A percentile compares a stretch with the other conserved stretches of the same genome.
phyloP scores from a whole-genome alignment of 768 basidiomycete species.

The Tubosaeta brunneosetosa region DNA sequence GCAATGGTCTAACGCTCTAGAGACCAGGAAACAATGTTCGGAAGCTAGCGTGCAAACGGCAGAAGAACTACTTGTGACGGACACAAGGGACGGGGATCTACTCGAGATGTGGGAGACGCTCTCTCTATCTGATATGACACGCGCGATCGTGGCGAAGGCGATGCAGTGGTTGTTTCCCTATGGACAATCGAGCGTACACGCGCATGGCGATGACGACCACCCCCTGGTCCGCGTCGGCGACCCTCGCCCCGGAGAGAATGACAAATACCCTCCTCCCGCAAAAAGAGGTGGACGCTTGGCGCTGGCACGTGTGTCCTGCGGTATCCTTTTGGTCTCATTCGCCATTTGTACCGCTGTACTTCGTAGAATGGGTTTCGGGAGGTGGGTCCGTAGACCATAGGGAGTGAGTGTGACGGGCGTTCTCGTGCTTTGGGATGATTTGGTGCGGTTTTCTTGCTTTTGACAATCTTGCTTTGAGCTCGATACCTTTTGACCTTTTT shows the following conservation, averaged over 20 bases:
- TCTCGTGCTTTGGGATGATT: background rate
- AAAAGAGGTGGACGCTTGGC: slow-evolving; percentile 5
- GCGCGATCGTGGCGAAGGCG: slow-evolving; percentile 13
- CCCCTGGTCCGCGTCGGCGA: background rate
- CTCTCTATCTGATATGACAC: slow-evolving; percentile 9
- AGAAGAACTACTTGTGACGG: background rate
- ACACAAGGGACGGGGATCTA: background rate
- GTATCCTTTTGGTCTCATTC: slow-evolving; percentile 25
- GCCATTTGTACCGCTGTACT: slow-evolving; percentile 25
- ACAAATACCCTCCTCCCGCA: background rate
- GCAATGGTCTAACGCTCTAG: background rate
- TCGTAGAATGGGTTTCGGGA: slow-evolving; percentile 22
- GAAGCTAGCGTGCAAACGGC: background rate
- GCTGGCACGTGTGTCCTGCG: slow-evolving; percentile 17
- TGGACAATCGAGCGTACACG: slow-evolving; percentile 1
- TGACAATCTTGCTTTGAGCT: background rate
- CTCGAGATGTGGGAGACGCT: slow-evolving; percentile 3
- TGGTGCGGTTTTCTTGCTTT: background rate
- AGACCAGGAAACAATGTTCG: background rate
- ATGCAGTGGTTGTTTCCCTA: slow-evolving; percentile 25
- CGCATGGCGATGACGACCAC: background rate
- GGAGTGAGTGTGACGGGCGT: slow-evolving; percentile 1
- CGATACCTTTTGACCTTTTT: background rate
- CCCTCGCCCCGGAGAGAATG: background rate
- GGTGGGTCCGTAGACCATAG: slow-evolving; percentile 22